phyloP scores from a whole-genome alignment of 73 alveolate species.

The Paramecium caudatum region DNA sequence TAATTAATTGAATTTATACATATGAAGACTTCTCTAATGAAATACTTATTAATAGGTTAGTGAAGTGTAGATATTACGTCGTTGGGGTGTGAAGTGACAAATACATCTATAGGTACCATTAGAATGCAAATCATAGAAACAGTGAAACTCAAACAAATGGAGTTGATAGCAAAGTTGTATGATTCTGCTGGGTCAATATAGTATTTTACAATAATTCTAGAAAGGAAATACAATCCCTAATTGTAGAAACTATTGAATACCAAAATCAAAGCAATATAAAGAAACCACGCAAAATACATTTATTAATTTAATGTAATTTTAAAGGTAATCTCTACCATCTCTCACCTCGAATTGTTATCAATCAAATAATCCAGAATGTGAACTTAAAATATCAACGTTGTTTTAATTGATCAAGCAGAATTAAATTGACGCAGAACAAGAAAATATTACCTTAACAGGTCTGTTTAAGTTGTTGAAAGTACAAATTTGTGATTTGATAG shows the following conservation, averaged over 20 bases:
- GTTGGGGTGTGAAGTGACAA: slow-evolving; percentile 73
- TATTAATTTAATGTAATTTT: slow-evolving; percentile 14
- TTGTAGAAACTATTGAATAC: neutral
- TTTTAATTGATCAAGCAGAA: neutral
- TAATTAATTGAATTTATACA: slow-evolving; percentile 26
- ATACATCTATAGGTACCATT: slow-evolving; percentile 88
- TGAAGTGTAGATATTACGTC: slow-evolving; percentile 37
- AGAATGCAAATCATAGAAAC: slow-evolving; percentile 78
- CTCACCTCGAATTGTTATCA: neutral
- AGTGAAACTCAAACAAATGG: slow-evolving; percentile 76
- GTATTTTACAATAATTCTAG: slow-evolving; percentile 75
- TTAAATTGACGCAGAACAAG: slow-evolving; percentile 9
- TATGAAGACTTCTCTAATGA: slow-evolving; percentile 32
- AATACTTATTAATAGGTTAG: slow-evolving; percentile 48
- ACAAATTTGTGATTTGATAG: slow-evolving; percentile 6
- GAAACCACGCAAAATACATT: slow-evolving; percentile 72
- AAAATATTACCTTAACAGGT: slow-evolving; percentile 23
- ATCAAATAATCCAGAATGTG: slow-evolving; percentile 20
- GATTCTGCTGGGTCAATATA: slow-evolving; percentile 82
- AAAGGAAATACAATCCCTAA: slow-evolving; percentile 19
- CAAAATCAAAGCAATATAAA: slow-evolving; percentile 61
- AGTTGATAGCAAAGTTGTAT: slow-evolving; percentile 57
- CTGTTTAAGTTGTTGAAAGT: slow-evolving; percentile 43
- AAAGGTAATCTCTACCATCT: neutral
- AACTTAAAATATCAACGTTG: neutral